Evolutionary conservation across 179 eudicot species (phyloP).

Genomic region (Patellifolia procumbens): DNA sequence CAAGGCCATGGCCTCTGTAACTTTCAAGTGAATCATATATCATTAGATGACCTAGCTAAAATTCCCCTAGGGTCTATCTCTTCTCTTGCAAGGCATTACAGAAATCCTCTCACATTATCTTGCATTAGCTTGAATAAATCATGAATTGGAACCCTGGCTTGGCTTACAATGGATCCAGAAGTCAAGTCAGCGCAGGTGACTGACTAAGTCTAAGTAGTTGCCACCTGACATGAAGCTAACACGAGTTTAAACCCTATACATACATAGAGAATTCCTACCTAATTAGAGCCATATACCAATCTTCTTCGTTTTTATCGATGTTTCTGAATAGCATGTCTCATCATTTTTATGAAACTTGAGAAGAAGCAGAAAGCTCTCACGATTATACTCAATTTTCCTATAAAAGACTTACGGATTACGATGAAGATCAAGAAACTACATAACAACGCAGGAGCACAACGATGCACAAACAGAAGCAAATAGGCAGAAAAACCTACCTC

Average conservation of each 20-base stretch:
- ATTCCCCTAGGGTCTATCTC: not conserved
- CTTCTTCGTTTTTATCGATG: not conserved
- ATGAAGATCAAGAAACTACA: constrained; percentile 7
- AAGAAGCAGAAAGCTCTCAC: not conserved
- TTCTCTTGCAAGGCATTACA: not conserved
- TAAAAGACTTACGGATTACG: not conserved
- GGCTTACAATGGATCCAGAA: not conserved
- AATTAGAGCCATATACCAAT: not conserved
- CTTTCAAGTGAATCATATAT: not conserved
- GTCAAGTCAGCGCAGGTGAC: not conserved
- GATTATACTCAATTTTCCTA: not conserved
- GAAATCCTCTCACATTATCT: not conserved
- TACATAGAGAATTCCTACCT: not conserved
- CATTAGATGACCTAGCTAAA: not conserved
- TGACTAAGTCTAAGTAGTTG: not conserved
- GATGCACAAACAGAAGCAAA: constrained; percentile 15
- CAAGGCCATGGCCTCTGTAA: not conserved
- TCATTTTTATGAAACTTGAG: not conserved
- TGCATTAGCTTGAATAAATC: not conserved
- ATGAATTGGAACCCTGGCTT: not conserved
- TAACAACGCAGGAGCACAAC: not conserved
- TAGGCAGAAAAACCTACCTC: constrained; percentile 50
- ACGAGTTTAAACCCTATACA: too few species aligned
- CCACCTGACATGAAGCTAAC: not conserved
- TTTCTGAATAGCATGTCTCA: not conserved